phyloP scores from a whole-genome alignment of 1,284 basidiomycete species.

The Pterulicium gracile region DNA sequence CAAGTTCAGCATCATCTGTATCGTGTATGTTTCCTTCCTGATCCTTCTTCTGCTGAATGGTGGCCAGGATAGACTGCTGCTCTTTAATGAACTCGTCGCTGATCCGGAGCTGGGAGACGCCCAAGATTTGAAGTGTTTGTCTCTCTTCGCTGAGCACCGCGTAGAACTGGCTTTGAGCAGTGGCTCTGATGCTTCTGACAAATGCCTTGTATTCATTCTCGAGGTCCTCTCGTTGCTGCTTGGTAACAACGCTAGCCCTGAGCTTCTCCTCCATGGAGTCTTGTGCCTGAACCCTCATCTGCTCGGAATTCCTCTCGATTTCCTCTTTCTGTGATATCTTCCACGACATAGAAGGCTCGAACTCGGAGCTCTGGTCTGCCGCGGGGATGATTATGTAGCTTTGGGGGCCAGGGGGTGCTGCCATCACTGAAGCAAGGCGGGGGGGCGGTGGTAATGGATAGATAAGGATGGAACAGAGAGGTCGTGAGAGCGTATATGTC shows the following conservation, averaged over 20 bases:
- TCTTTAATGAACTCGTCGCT: background rate
- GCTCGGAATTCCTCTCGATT: background rate
- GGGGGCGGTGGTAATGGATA: too few relatives aligned
- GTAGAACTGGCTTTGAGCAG: background rate
- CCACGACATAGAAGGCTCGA: background rate
- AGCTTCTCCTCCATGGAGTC: background rate
- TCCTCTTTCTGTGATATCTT: background rate
- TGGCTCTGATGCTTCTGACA: background rate
- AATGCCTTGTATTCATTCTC: background rate
- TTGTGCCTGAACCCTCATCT: background rate
- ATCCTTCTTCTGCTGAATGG: background rate
- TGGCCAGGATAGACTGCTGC: background rate
- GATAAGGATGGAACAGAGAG: too few relatives aligned
- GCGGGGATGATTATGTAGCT: background rate
- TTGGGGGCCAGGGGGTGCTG: background rate
- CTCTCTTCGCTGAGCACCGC: background rate
- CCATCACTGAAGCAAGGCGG: too few relatives aligned
- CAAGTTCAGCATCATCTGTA: background rate
- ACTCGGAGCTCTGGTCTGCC: background rate
- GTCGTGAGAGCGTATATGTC: too few relatives aligned
- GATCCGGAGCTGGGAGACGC: background rate
- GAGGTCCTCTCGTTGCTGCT: background rate
- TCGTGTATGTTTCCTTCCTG: too few relatives aligned
- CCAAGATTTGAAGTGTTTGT: background rate
- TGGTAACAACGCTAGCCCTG: background rate